These are phyloP conservation scores for Suhomyces bokatorum DNA, from an alignment of 1,139 yeast species.

Conservation along the genomic window DNA sequence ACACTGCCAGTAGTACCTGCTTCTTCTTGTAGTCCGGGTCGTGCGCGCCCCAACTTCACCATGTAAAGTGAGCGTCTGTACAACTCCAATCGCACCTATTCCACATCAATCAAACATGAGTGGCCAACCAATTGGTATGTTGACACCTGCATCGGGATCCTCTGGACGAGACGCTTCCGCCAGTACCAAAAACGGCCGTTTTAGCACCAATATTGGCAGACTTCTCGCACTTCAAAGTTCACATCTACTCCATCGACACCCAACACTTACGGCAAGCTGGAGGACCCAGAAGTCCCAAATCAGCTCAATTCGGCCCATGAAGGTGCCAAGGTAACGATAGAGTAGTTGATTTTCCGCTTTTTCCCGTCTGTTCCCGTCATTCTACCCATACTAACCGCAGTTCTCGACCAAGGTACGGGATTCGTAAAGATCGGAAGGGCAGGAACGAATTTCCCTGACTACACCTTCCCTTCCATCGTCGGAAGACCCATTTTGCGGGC, in stretches of 20 bases:
- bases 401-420: slow-evolving; percentile 99
- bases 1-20: not conserved
- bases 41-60: slow-evolving; percentile 2
- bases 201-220: too few relatives aligned
- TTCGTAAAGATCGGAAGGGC: slow-evolving; percentile 94
- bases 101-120: slow-evolving; percentile 27
- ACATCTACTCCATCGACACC: too few relatives aligned
- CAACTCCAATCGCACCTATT: slow-evolving; percentile 3
- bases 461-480: slow-evolving; percentile 96
- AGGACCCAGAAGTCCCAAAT: too few relatives aligned
- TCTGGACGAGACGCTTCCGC: not conserved
- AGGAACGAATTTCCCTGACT: slow-evolving; percentile 96
- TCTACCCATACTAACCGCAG: slow-evolving; percentile 36
- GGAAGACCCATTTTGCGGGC: slow-evolving; percentile 98
- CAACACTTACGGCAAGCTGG: too few relatives aligned
- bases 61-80: not conserved
- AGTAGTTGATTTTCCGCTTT: too few relatives aligned
- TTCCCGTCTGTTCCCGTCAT: not conserved
- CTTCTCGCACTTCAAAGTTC: not conserved
- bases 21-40: slow-evolving; percentile 1
- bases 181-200: not conserved
- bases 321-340: too few relatives aligned
- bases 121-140: slow-evolving; percentile 60
- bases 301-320: not conserved
- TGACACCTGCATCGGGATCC: not conserved